Base-by-base conservation (phyloP, 805 yeast genomes). In the Yarrowia keelungensis region DNA sequence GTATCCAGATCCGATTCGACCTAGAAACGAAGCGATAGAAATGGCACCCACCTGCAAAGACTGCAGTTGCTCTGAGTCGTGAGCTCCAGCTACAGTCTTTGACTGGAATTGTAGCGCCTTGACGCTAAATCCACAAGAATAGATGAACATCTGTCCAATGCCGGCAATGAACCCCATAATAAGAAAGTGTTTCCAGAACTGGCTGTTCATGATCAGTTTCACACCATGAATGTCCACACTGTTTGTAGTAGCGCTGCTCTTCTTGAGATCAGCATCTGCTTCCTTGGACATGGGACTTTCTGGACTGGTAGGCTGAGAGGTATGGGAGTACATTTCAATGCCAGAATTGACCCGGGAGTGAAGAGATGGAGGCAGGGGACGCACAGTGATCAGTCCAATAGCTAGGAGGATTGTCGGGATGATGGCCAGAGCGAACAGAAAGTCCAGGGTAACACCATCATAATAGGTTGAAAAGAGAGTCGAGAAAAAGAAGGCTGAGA, bases 11-110 rank as follows among this genome's bases (percentile, higher is more conserved):
- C 82, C 68, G 7, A 90, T 76, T 67, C 96, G 79, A 2, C 94
- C 96, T 0, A 79, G 72, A 73, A 90, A 90, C 72, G 90, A 89
- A 38, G 88, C 83, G 15, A 88, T 74, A 1, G 94, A 89, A 5
- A 90, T 77, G n/a, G 88, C 74, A 2, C 91, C 87, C 14, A 90
- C 96, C 76, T 90, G 95, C 41, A 82, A 77, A 67, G 89, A 89
- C 75, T 90, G 96, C 69, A 85, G 82, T 54, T 77, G 76, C 73
- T 85, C 67, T 0, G 56, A 47, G 26, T 47, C 56, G 19, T 62
- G 56, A 4, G 67, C 16, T 11, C 56, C 56, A 87, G 41, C 86
- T 80, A 38, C 68, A 9, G 69, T 71, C 68, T 22, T 43, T 10
- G 62, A 47, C 38, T 47, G 54, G 42, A 56, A 41, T 50, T 46